Evolutionary conservation across 495 filamentous ascomycete genomes (phyloP).

Genomic region (Glutinoglossum americanum): DNA sequence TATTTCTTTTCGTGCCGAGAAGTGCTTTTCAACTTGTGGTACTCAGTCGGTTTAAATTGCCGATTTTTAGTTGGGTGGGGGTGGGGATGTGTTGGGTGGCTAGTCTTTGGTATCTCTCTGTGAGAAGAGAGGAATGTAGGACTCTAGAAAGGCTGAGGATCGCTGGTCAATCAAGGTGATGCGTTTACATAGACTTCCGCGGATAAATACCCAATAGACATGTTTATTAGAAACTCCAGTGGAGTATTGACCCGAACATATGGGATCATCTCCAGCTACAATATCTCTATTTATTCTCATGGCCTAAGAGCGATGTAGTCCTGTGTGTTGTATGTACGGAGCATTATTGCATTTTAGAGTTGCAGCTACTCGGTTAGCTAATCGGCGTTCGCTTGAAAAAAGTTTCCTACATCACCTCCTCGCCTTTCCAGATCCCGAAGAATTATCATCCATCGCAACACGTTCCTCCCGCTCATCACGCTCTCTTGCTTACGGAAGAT

Average conservation of each 20-base stretch:
- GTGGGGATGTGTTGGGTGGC: constrained; percentile 25
- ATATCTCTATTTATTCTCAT: not conserved
- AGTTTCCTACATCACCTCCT: not conserved
- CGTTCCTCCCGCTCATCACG: not conserved
- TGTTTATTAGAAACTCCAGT: not conserved
- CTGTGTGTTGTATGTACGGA: too few species aligned
- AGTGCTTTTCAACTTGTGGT: constrained; percentile 20
- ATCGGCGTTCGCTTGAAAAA: not conserved
- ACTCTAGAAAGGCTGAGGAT: constrained; percentile 10
- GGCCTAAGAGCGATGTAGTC: too few species aligned
- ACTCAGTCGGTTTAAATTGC: constrained; percentile 18
- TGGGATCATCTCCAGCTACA: not conserved
- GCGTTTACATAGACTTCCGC: not conserved
- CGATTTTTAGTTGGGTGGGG: constrained; percentile 20
- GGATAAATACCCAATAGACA: not conserved
- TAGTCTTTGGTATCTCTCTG: constrained; percentile 25
- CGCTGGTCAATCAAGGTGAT: constrained; percentile 4
- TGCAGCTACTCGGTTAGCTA: too few species aligned
- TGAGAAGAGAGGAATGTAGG: constrained; percentile 17
- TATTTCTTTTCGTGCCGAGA: constrained; percentile 19
- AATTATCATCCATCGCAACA: not conserved
- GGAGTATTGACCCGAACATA: not conserved
- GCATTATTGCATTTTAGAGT: too few species aligned
- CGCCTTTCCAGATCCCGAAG: not conserved
- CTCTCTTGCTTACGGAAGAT: not conserved